Evolutionary conservation across 352 stramenopile species (phyloP), one percentile per base, ranked within the genome.

Genomic region (Pythium aquatile): DNA sequence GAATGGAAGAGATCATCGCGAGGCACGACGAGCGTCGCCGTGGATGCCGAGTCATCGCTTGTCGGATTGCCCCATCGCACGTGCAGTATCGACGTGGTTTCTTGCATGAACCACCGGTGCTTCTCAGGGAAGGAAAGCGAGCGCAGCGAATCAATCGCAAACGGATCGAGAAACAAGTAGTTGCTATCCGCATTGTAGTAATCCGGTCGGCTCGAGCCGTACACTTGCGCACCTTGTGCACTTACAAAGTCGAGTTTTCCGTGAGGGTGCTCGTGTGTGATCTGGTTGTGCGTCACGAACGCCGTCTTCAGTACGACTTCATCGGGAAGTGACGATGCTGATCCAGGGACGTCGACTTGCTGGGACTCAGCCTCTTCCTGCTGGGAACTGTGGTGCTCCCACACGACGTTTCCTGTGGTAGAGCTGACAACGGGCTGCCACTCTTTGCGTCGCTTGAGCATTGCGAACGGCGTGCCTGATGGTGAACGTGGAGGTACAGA

Each of bases 81-180:
- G 16, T 81, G 74, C 7, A 84, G 52, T 20, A 87, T 74, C 32
- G 65, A 58, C 2, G 69, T 73, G 9, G 76, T 80, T 42, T 85
- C 72, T 29, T 83, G 74, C 68, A 87, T 74, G 44, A 87, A 83
- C 74, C 76, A 87, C 5, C 68, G 72, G 33, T 87, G 78, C 58
- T 83, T 83, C 62, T 83, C 69, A 0, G 78, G 76, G 42, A 87
- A 87, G 33, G 72, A 73, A 32, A 78, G 65, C 11, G 49, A 20
- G 2, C 78, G 76, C 10, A 87, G 28, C 5, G 70, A 70, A 24
- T 82, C 69, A 13, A 84, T 53, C 0, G 68, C 69, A 24, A 73
- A 70, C 16, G 71, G 55, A 10, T 76, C 75, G 6, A 77, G 53
- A 5, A 66, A 65, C 4, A 64, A 55, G 40, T 58, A 71, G 28